Percentiles rank a stretch among this genome's conserved stretches.
Conservation (phyloP, 108 stramenopile genomes). For the Nitzschia sp. region DNA sequence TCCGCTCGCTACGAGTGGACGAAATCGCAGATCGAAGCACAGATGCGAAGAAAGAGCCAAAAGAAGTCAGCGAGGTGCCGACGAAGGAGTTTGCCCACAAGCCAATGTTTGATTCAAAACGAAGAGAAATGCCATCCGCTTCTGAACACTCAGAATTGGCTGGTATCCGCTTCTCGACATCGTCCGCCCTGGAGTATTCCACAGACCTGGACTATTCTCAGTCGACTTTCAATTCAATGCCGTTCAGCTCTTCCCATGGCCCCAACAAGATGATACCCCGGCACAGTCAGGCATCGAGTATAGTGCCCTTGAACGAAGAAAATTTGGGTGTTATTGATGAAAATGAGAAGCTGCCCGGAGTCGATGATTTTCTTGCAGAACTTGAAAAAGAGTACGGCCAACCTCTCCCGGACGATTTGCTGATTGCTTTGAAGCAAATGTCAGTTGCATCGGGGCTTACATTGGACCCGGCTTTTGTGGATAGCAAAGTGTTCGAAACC, state of each 20-base stretch:
- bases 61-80: background rate
- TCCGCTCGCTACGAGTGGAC: background rate
- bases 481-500: background rate
- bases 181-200: background rate
- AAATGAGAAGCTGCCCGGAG: background rate
- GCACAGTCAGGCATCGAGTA: background rate
- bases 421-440: slow-evolving; percentile 13
- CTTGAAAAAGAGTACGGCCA: slow-evolving; percentile 4
- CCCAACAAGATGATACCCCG: background rate
- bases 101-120: background rate
- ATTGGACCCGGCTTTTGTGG: background rate
- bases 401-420: slow-evolving; percentile 1
- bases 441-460: slow-evolving; percentile 13
- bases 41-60: background rate
- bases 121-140: background rate
- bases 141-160: slow-evolving; percentile 1
- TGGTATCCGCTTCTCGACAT: background rate
- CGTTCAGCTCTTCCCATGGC: background rate
- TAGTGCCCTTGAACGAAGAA: background rate
- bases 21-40: background rate
- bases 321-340: slow-evolving; percentile 6
- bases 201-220: slow-evolving; percentile 18
- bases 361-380: background rate
- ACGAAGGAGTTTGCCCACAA: background rate
- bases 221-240: slow-evolving; percentile 13